A percentile compares a stretch with the other conserved stretches of the same genome.
These are phyloP conservation scores for Coprinopsis strossmayeri DNA, from an alignment of 768 basidiomycete genomes.

Conservation along the genomic window DNA sequence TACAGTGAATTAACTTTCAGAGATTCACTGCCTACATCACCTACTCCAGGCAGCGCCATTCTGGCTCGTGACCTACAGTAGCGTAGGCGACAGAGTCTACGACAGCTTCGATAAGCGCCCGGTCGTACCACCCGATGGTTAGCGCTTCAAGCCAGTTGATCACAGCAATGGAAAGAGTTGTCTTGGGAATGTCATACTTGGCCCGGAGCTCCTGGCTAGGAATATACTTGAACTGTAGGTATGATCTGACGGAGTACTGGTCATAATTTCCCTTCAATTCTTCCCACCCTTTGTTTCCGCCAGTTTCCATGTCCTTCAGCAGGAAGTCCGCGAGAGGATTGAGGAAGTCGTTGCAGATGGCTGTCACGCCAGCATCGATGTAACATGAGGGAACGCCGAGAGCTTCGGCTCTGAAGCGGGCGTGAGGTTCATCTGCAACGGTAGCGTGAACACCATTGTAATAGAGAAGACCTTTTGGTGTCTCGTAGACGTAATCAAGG, in stretches of 20 bases:
- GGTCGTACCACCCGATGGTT: constrained; percentile 26
- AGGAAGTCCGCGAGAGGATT: constrained; percentile 18
- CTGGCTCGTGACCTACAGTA: constrained; percentile 4
- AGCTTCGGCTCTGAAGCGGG: not conserved
- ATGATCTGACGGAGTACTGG: constrained; percentile 21
- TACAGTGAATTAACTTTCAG: too few relatives aligned
- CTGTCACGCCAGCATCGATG: constrained; percentile 10
- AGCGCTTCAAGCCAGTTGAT: constrained; percentile 31
- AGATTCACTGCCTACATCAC: too few relatives aligned
- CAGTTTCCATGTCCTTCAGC: constrained; percentile 17
- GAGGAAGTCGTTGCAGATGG: constrained; percentile 14
- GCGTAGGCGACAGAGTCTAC: constrained; percentile 22
- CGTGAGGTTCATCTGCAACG: not conserved
- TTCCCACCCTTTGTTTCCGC: constrained; percentile 17
- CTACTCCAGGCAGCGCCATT: constrained; percentile 18
- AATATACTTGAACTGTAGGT: constrained; percentile 15
- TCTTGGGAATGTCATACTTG: not conserved
- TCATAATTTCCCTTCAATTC: constrained; percentile 20
- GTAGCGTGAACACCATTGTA: constrained; percentile 9
- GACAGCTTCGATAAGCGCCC: constrained; percentile 27
- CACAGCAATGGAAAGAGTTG: constrained; percentile 9
- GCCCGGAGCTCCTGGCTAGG: constrained; percentile 8
- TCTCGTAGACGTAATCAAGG: not conserved
- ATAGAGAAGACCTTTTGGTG: not conserved
- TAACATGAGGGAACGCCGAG: constrained; percentile 1